Percentiles rank a stretch among this genome's conserved stretches.
phyloP scores from a whole-genome alignment of 2,329 filamentous ascomycete genomes.

The Penicillium sp. region DNA sequence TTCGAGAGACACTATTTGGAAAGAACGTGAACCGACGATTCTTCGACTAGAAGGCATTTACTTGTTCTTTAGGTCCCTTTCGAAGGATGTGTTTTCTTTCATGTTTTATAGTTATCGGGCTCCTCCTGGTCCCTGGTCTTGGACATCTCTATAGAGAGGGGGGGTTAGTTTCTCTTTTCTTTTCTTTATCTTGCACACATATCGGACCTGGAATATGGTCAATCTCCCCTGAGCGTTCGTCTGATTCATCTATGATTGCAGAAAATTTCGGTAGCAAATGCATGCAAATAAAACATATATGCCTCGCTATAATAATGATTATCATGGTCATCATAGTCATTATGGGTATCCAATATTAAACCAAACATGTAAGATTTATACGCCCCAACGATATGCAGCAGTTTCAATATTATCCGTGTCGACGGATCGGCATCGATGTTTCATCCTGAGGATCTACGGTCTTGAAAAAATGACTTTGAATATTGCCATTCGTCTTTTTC shows the following conservation, averaged over 20 bases:
- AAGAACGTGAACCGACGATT: conserved; percentile 96
- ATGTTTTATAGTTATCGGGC: conserved; percentile 25
- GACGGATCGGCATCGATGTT: conserved; percentile 9
- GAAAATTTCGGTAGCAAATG: conserved; percentile 13
- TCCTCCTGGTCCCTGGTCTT: conserved; percentile 13
- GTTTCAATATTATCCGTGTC: not conserved
- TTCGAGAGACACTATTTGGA: conserved; percentile 86
- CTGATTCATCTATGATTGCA: conserved; percentile 12
- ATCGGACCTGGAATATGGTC: conserved; percentile 19
- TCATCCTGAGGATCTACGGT: not conserved
- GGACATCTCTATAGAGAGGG: conserved; percentile 22
- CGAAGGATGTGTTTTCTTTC: conserved; percentile 7
- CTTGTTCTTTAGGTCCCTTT: not conserved
- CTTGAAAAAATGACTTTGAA: conserved; percentile 10
- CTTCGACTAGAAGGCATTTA: conserved; percentile 65
- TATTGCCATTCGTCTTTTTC: conserved; percentile 11
- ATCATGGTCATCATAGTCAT: not conserved
- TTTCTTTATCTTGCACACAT: conserved; percentile 15
- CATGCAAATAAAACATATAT: conserved; percentile 5
- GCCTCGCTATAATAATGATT: conserved; percentile 10
- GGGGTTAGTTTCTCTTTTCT: conserved; percentile 3
- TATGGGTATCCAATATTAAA: not conserved
- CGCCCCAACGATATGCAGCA: not conserved
- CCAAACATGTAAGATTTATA: not conserved
- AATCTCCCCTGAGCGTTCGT: conserved; percentile 21